Percentiles rank a stretch among this genome's conserved stretches.
These are phyloP conservation scores for Arbutus unedo DNA, from an alignment of 148 eudicot genomes.

Conservation along the genomic window DNA sequence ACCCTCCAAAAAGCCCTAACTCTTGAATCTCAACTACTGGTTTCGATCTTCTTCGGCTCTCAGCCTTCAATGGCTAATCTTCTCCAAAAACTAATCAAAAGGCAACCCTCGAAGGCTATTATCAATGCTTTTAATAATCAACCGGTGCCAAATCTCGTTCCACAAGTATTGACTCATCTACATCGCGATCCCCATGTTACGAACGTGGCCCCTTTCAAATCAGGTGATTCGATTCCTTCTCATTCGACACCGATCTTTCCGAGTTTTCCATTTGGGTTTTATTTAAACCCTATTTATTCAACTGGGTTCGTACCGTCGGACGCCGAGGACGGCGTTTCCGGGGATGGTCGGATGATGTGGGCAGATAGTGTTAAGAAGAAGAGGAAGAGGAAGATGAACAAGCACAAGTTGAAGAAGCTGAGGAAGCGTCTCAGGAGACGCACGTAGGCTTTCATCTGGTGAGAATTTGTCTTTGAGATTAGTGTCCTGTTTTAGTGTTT, in stretches of 20 bases:
- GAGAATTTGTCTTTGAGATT: background rate
- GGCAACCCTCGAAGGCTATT: constrained; percentile 14
- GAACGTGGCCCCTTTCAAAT: background rate
- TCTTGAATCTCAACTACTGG: background rate
- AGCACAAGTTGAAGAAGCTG: constrained; percentile 56
- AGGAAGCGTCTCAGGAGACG: constrained; percentile 39
- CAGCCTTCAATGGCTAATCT: constrained; percentile 22
- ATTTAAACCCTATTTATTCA: constrained; percentile 22
- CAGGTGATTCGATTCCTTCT: constrained; percentile 14
- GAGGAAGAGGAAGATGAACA: constrained; percentile 57
- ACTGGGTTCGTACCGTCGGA: constrained; percentile 17
- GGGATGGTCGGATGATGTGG: constrained; percentile 28
- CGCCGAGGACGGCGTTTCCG: constrained; percentile 14
- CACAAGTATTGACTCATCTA: constrained; percentile 15
- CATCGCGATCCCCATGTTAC: background rate
- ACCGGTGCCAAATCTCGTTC: background rate
- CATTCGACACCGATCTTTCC: constrained; percentile 22
- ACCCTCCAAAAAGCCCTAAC: background rate
- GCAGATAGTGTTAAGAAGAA: constrained; percentile 54
- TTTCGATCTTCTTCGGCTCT: background rate
- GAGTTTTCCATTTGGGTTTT: constrained; percentile 27
- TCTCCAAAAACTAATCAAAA: constrained; percentile 25
- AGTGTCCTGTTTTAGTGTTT: background rate
- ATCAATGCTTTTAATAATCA: constrained; percentile 12
- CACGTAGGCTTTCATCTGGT: constrained; percentile 10